phyloP scores from a whole-genome alignment of 2,329 filamentous ascomycete genomes.

The Pseudocercospora ulei region DNA sequence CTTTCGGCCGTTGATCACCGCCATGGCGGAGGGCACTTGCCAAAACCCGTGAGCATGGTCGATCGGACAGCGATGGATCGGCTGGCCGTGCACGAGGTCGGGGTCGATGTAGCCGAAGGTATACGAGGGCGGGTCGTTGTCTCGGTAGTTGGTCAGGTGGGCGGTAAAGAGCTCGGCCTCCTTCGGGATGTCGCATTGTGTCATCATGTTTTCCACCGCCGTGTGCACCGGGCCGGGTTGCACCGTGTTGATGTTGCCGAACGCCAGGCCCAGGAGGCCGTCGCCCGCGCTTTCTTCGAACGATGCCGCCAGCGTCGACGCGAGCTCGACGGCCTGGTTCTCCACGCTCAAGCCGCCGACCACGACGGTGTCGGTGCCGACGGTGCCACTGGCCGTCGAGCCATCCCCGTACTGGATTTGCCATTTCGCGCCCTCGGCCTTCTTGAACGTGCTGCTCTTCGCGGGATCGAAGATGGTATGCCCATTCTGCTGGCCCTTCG shows the following conservation, averaged over 20 bases:
- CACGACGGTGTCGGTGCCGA: conserved; percentile 53
- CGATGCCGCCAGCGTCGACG: conserved; percentile 49
- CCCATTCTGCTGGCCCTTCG: conserved; percentile 31
- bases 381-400: conserved; percentile 55
- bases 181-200: conserved; percentile 46
- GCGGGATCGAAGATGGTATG: conserved; percentile 52
- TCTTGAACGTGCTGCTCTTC: conserved; percentile 53
- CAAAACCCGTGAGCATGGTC: conserved; percentile 60
- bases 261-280: conserved; percentile 59
- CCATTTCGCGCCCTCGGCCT: conserved; percentile 47
- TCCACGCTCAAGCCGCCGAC: conserved; percentile 54
- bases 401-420: conserved; percentile 59
- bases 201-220: conserved; percentile 61
- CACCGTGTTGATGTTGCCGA: conserved; percentile 34
- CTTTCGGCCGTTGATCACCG: conserved; percentile 49
- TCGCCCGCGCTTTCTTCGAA: conserved; percentile 52
- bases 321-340: conserved; percentile 56
- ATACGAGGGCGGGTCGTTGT: conserved; percentile 49
- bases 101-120: conserved; percentile 62
- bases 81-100: conserved; percentile 44
- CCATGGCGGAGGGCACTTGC: conserved; percentile 51
- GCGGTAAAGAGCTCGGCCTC: conserved; percentile 53
- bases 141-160: conserved; percentile 49
- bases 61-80: conserved; percentile 48
- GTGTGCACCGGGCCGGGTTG: conserved; percentile 48